A percentile compares a stretch with the other conserved stretches of the same genome.
Evolutionary conservation across 768 basidiomycete genomes (phyloP).

Genomic region (Podaxis sp.): DNA sequence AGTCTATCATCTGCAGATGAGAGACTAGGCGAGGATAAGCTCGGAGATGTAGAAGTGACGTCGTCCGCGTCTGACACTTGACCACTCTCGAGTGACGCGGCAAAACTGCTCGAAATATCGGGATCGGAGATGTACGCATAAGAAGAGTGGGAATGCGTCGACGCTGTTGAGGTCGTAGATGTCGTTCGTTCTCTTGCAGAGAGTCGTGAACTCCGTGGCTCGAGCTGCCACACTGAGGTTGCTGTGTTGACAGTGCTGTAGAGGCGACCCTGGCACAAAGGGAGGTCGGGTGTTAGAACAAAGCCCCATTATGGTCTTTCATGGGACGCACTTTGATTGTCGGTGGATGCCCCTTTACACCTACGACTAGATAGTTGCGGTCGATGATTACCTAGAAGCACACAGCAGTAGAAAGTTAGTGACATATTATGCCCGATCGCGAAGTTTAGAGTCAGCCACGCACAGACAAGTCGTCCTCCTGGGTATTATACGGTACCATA

Average conservation of each 20-base stretch:
- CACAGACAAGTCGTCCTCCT: constrained; percentile 72
- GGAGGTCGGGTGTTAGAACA: constrained; percentile 4
- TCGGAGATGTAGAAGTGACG: constrained; percentile 49
- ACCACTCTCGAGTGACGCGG: constrained; percentile 75
- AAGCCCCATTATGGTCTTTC: neutral
- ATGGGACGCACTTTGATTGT: constrained; percentile 62
- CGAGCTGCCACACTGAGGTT: constrained; percentile 78
- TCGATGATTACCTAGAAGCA: constrained; percentile 66
- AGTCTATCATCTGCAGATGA: constrained; percentile 56
- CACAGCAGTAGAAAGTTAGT: neutral
- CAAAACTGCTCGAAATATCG: constrained; percentile 83
- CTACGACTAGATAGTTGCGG: constrained; percentile 68
- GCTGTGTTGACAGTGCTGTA: constrained; percentile 68
- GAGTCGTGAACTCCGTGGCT: constrained; percentile 56
- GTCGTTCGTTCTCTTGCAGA: constrained; percentile 71
- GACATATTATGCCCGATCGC: neutral
- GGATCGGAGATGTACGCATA: constrained; percentile 79
- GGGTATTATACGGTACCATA: constrained; percentile 69
- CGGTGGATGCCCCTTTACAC: constrained; percentile 67
- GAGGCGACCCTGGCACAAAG: constrained; percentile 57
- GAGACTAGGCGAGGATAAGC: constrained; percentile 60
- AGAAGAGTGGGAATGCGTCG: constrained; percentile 65
- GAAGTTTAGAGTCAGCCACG: constrained; percentile 11
- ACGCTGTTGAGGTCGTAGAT: constrained; percentile 72
- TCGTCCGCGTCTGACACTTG: constrained; percentile 76